phyloP scores from a whole-genome alignment of 495 filamentous ascomycete genomes.

The Schizothecium vesticola region DNA sequence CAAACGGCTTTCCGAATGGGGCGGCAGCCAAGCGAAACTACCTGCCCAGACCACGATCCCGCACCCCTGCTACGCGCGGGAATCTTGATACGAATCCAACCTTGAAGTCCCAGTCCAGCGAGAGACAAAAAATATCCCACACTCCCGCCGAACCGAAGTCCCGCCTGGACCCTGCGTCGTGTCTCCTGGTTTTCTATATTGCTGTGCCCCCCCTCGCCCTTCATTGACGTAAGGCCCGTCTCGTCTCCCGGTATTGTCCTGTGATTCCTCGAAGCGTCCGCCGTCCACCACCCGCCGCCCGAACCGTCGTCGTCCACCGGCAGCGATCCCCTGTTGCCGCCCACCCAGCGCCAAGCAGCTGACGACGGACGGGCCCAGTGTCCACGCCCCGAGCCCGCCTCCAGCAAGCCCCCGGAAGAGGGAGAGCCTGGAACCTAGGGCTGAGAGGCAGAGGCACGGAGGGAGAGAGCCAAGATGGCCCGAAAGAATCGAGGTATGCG shows the following conservation, averaged over 20 bases:
- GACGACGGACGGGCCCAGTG: neutral
- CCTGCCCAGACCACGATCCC: neutral
- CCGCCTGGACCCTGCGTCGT: conserved; percentile 9
- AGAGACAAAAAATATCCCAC: neutral
- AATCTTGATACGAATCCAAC: conserved; percentile 15
- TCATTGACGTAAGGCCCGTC: conserved; percentile 8
- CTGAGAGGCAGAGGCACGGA: neutral
- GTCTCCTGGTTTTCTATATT: conserved; percentile 10
- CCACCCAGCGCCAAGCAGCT: neutral
- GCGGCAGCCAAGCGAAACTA: conserved; percentile 7
- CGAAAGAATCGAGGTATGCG: neutral
- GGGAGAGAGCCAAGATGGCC: neutral
- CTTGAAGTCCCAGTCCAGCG: neutral
- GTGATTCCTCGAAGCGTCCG: neutral
- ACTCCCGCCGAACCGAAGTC: conserved; percentile 1
- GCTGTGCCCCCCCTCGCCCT: neutral
- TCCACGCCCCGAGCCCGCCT: neutral
- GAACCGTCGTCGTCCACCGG: neutral
- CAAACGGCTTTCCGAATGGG: conserved; percentile 7
- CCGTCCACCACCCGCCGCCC: neutral
- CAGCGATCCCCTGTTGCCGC: neutral
- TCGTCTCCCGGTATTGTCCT: conserved; percentile 2
- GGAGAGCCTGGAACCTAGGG: neutral
- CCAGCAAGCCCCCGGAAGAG: neutral
- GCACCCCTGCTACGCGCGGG: conserved; percentile 1